Base-by-base conservation (phyloP, 1,284 basidiomycete species). In the Sporisorium iseilematis-ciliati region DNA sequence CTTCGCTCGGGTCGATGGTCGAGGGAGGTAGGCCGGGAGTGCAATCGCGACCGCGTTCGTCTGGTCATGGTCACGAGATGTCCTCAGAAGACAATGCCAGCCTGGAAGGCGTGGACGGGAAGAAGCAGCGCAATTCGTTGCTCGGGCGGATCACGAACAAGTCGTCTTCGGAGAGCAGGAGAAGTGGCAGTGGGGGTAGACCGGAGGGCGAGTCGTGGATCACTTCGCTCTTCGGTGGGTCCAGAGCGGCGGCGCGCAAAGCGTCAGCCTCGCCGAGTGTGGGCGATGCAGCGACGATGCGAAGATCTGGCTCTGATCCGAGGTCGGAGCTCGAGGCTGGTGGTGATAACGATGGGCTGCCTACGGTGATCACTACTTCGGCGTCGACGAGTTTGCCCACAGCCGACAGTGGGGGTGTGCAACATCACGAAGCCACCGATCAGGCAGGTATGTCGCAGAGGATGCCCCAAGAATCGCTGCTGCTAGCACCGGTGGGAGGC, bases 81-180 rank as follows among this genome's bases (percentile, higher is more conserved):
- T 67, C 70, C 12, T 67, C 64, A 2, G 70, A 73, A 18, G 70
- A 73, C n/a, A 54, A 48, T 2, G 45, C 21, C 26, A 71, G 68
- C 55, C 29, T 62, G 4, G 63, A 71, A 23, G 63, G 54, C 21
- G 48, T 4, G 16, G 65, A 66, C 3, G 45, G 38, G 6, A 66
- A 58, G 55, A 72, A 66, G 49, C 40, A 53, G 4, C 55, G 60
- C 25, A 61, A 63, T 43, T 73, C 60, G 16, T 18, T 62, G 52
- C 46, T 66, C 12, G 46, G 65, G 6, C 50, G 54, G 20, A 58
- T 62, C 25, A 62, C 65, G 16, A 58, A 45, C 45, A n/a, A 58
- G 25, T 55, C 66, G 38, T 57, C 57, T 14, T 63, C 60, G 4
- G 66, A 69, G 23, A 54, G 55, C 21, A 41, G 56, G 21, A 31